Evolutionary conservation across 495 filamentous ascomycete species (phyloP), one percentile per base, ranked within the genome.

Genomic region (Endocarpon pusillum): DNA sequence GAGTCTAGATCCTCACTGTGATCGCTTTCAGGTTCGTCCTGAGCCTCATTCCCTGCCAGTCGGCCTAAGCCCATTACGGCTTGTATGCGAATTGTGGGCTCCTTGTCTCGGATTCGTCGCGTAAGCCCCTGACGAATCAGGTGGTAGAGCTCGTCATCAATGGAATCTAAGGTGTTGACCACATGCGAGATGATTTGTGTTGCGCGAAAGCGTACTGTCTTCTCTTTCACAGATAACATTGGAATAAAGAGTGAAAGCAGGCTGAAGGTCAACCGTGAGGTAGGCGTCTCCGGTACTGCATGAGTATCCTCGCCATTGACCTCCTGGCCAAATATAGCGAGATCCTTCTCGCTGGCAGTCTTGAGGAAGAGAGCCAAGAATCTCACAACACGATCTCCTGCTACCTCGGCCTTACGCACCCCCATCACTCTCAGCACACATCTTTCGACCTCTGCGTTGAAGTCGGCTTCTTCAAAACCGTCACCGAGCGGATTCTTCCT

Each of bases 361-460:
- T 71, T 73, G 41, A 99, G 52, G 55, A 91, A 99, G 23, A 78
- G 58, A 14, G 81, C 85, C 44, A 87, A 57, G 52, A 96, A 94
- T 26, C 81, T 67, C 33, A 96, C 63, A 23, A 78, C 64, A 39
- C 80, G 72, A 52, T 99, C 89, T 17, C 84, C 89, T 3, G 81
- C 85, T 19, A 71, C 66, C 57, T 99, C 89, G 22, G 77, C 78
- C 64, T 93, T 94, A 63, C 92, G 93, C 18, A 96, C 77, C 2
- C 73, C 62, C 59, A 96, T 66, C 36, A 86, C 63, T 25, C 86
- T 68, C 36, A 87, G 57, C 23, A 93, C 66, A 45, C 85, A 94
- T 48, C 85, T 65, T 21, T 66, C 65, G 21, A 94, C 71, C 54
- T 94, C 91, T 29, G 66, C 57, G 40, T 84, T 89, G 57, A 97